Evolutionary conservation across 257 asterid genomes (phyloP).

Genomic region (Sherardia arvensis): DNA sequence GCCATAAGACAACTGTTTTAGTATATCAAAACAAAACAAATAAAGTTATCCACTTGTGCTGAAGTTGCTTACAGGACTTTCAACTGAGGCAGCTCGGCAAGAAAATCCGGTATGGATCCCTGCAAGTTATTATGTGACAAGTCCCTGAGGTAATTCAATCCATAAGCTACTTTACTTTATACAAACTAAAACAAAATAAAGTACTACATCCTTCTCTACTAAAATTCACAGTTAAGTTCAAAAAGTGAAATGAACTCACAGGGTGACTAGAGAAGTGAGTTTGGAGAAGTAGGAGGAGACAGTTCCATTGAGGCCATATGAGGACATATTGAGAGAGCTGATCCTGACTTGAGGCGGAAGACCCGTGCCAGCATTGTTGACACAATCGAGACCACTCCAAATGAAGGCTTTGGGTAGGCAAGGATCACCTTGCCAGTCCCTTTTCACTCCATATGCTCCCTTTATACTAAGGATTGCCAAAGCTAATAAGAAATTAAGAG

Average conservation of each 20-base stretch:
- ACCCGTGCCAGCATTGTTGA: neutral
- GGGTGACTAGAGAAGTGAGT: constrained; percentile 14
- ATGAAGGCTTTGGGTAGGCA: constrained; percentile 18
- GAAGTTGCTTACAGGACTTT: constrained; percentile 19
- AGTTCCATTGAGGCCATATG: neutral
- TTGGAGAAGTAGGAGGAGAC: constrained; percentile 15
- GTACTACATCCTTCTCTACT: too few species aligned
- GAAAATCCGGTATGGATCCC: constrained; percentile 25
- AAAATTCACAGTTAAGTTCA: too few species aligned
- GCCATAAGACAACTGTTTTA: neutral
- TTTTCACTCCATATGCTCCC: constrained; percentile 18
- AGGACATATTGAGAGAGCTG: constrained; percentile 9
- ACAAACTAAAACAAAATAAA: too few species aligned
- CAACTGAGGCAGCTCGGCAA: constrained; percentile 3
- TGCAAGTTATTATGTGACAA: constrained; percentile 20
- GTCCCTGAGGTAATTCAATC: constrained; percentile 30
- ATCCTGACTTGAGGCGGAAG: constrained; percentile 15
- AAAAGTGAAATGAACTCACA: too few species aligned
- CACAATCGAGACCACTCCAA: constrained; percentile 41
- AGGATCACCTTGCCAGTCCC: constrained; percentile 44
- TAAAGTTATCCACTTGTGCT: too few species aligned
- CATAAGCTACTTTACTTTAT: too few species aligned
- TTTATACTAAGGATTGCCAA: constrained; percentile 19
- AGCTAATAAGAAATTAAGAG: constrained; percentile 11
- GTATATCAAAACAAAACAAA: too few species aligned